These are phyloP conservation scores for Candida patagonica DNA, from an alignment of 805 yeast species.

Conservation along the genomic window DNA sequence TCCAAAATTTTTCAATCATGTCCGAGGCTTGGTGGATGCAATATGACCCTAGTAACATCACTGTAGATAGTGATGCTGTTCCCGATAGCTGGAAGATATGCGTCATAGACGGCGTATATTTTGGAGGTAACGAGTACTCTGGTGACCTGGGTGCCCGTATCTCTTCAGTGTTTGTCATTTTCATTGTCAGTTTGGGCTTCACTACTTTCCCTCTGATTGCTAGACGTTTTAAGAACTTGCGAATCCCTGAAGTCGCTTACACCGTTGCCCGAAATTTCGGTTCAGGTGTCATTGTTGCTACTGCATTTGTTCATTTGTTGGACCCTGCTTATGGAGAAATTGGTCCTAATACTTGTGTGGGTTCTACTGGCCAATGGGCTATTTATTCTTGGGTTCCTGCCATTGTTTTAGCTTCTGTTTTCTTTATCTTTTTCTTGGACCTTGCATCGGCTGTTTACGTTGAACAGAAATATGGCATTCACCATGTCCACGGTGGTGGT, in stretches of 20 bases:
- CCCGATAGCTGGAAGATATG: slow-evolving; percentile 35
- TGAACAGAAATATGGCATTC: slow-evolving; percentile 27
- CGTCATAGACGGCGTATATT: slow-evolving; percentile 34
- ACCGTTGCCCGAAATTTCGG: slow-evolving; percentile 43
- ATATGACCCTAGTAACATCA: slow-evolving; percentile 25
- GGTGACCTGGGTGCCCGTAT: slow-evolving; percentile 40
- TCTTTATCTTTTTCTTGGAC: slow-evolving; percentile 41
- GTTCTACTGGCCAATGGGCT: slow-evolving; percentile 37
- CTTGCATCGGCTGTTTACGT: slow-evolving; percentile 38
- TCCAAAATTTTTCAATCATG: neutral
- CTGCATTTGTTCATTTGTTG: slow-evolving; percentile 62
- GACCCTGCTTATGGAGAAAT: slow-evolving; percentile 30
- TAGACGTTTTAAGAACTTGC: slow-evolving; percentile 15
- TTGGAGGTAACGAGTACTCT: slow-evolving; percentile 33
- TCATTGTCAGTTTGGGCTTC: slow-evolving; percentile 37
- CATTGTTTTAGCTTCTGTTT: slow-evolving; percentile 39
- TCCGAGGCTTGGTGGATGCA: neutral
- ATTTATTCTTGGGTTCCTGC: slow-evolving; percentile 52
- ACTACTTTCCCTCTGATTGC: slow-evolving; percentile 38
- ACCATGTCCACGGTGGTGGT: slow-evolving; percentile 21
- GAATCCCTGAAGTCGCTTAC: slow-evolving; percentile 27
- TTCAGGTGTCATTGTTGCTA: slow-evolving; percentile 68
- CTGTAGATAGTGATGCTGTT: slow-evolving; percentile 22
- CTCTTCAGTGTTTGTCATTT: slow-evolving; percentile 54
- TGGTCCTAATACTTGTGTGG: slow-evolving; percentile 32